Base-by-base conservation (phyloP, 1,139 yeast species). In the Suhomyces yuchorum region DNA sequence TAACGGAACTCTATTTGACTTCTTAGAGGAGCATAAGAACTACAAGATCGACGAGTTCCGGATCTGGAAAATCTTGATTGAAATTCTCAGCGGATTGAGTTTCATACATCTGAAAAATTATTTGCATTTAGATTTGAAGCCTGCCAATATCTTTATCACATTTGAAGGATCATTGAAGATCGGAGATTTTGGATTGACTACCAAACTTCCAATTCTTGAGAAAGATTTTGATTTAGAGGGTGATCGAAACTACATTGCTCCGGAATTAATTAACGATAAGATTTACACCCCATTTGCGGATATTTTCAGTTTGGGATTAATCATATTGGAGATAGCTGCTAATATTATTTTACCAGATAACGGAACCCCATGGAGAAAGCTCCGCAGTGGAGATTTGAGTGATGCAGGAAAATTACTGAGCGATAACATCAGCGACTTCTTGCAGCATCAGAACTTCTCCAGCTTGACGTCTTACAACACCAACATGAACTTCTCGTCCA, bases 221-320 rank as follows among this genome's bases (percentile, higher is more conserved):
- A 76, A 70, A 49, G 83, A 75, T 54, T 80, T 90, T 61, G 99
- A 93, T 66, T 80, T 96, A 55, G 99, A 95, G 68, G 99, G 99
- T 30, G 99, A 95, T 65, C 77, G 99, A 43, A 97, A 93, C 66
- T 93, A 93, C 67, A 93, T 93, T 68, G 99, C 99, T 0, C 99
- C 99, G 1, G 99, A 93, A 65, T 84, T 93, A 34, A 84, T 93
- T 49, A 83, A 92, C 37, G 84, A 81, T 48, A 91, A 90, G 60
- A 78, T 81, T 46, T 93, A 93, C 62, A 92, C 91, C 44, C 91
- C 88, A 56, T 92, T 93, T 51, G 98, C 99, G 0, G 99, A 93
- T 66, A 84, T 93, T 11, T 93, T 93, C 67, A 88, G 97, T 28
- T 78, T 92, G 41, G 99, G 99, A 0, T 74, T 95, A 51, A 88